Evolutionary conservation across 2,329 filamentous ascomycete genomes (phyloP).

Genomic region (Fusarium penzigii): DNA sequence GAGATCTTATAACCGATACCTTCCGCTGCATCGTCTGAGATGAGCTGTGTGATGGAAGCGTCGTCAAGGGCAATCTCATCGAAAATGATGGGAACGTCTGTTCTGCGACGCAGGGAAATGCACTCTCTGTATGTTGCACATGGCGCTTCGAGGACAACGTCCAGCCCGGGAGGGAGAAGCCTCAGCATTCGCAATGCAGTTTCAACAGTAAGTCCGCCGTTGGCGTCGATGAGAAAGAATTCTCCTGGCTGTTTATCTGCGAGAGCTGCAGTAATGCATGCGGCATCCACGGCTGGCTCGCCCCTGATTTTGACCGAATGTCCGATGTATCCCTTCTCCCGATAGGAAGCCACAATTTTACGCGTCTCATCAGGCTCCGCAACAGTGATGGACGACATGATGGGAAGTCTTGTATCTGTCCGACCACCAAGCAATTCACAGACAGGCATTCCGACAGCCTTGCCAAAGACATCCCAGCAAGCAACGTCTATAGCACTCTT

Average conservation of each 20-base stretch:
- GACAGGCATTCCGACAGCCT: conserved; percentile 17
- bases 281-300: conserved; percentile 11
- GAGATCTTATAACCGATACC: conserved; percentile 22
- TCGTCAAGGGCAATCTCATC: conserved; percentile 18
- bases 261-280: conserved; percentile 16
- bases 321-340: conserved; percentile 14
- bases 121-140: conserved; percentile 18
- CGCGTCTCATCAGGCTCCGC: conserved; percentile 18
- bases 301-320: conserved; percentile 20
- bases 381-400: conserved; percentile 21
- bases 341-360: conserved; percentile 8
- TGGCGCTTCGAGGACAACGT: conserved; percentile 23
- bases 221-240: conserved; percentile 22
- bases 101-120: conserved; percentile 12
- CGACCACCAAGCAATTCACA: conserved; percentile 22
- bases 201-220: conserved; percentile 19
- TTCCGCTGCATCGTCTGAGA: conserved; percentile 19
- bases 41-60: conserved; percentile 13
- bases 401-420: conserved; percentile 11
- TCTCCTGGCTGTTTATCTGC: conserved; percentile 15
- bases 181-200: conserved; percentile 16
- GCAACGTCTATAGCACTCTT: conserved; percentile 21
- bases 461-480: conserved; percentile 23
- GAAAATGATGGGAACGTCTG: conserved; percentile 16
- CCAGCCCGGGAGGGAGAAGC: conserved; percentile 15